Evolutionary conservation across 768 basidiomycete species (phyloP), one percentile per base, ranked within the genome.

Genomic region (Boletus rubescentipes): DNA sequence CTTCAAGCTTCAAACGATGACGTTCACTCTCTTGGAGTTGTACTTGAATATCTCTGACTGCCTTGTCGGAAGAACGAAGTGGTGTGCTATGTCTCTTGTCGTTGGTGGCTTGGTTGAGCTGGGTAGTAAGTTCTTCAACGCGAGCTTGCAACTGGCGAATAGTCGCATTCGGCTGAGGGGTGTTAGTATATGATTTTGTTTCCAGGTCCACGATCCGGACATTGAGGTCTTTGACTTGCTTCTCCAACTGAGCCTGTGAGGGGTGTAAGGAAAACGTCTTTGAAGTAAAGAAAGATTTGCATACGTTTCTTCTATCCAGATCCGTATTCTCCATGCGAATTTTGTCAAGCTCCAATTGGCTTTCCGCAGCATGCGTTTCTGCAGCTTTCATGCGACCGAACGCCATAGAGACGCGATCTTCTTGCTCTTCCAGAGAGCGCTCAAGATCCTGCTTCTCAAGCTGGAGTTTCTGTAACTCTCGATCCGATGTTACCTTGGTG

Each of bases 381-480:
- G 89, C 89, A 68, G 89, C 88, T 74, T 87, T 88, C 81, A 91
- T 84, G 37, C 87, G 79, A 49, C 90, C 89, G 44, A 82, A 80
- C 1, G 89, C 83, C 73, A 85, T 83, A 1, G 78, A 70, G 1
- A 87, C 85, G 9, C 86, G 82, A 61, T 92, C 89, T 55, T 82
- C 79, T 61, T 91, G 86, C 61, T 91, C 89, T 58, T 91, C 89
- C 30, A 92, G 71, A 14, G 86, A 82, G 23, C 87, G 79, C 61
- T 89, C 85, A 12, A 93, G 75, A 61, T 93, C 89, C 61, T 91
- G 88, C 67, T 92, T 92, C 77, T 87, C 83, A 29, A 93, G 73
- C 49, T 86, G 83, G 46, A 93, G 73, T 49, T 79, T 80, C 68
- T 93, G 91, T 52, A 90, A 74, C 58, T 89, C 88, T 23, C 82